phyloP scores from a whole-genome alignment of 2,329 filamentous ascomycete genomes.

The Lachnellula arida region DNA sequence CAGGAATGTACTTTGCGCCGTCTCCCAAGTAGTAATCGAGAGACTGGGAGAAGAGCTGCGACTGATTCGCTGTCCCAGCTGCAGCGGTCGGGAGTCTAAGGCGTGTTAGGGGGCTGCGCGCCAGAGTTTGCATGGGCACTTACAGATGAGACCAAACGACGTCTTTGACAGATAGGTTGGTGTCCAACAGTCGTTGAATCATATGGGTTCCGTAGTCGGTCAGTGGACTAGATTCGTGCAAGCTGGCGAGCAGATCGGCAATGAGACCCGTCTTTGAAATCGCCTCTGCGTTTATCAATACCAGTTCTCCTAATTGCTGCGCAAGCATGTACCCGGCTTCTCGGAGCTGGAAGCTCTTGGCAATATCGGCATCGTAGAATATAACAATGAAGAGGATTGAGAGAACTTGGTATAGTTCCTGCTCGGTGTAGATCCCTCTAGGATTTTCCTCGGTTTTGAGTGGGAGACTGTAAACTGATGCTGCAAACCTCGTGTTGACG shows the following conservation, averaged over 20 bases:
- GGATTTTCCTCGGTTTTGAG: slow-evolving; percentile 49
- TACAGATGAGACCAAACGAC: slow-evolving; percentile 45
- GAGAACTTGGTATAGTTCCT: slow-evolving; percentile 55
- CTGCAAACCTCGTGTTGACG: slow-evolving; percentile 50
- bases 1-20: slow-evolving; percentile 50
- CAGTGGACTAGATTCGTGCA: slow-evolving; percentile 47
- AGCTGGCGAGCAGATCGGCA: slow-evolving; percentile 43
- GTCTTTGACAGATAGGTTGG: slow-evolving; percentile 57
- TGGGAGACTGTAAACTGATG: slow-evolving; percentile 50
- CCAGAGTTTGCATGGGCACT: not conserved
- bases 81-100: slow-evolving; percentile 50
- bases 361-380: slow-evolving; percentile 59
- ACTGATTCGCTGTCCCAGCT: slow-evolving; percentile 66
- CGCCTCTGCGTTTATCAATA: slow-evolving; percentile 63
- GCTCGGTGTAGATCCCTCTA: slow-evolving; percentile 48
- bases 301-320: slow-evolving; percentile 52
- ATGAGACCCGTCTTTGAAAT: slow-evolving; percentile 48
- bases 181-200: slow-evolving; percentile 60
- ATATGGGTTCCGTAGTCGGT: slow-evolving; percentile 60
- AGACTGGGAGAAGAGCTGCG: slow-evolving; percentile 66
- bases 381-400: slow-evolving; percentile 61
- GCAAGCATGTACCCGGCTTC: slow-evolving; percentile 54
- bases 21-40: slow-evolving; percentile 67
- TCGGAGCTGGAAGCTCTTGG: slow-evolving; percentile 60
- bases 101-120: not conserved